These are phyloP conservation scores for Stemphylium vesicarium DNA, from an alignment of 2,329 filamentous ascomycete species.

Conservation along the genomic window DNA sequence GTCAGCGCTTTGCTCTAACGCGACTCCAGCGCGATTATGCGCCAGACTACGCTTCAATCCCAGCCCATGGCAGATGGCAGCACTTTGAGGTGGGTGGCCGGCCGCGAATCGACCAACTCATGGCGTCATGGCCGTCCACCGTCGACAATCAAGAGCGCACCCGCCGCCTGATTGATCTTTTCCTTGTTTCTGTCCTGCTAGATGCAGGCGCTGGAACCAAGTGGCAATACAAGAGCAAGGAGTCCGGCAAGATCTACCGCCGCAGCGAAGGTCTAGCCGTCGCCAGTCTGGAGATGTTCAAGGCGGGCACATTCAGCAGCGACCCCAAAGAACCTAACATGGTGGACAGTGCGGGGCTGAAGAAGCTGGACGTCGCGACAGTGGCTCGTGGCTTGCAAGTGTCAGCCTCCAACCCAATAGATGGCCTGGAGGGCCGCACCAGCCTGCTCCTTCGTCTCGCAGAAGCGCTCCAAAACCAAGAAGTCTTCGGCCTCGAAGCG, in stretches of 20 bases:
- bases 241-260: slow-evolving; percentile 81
- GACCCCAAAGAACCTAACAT: slow-evolving; percentile 81
- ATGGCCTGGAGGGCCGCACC: slow-evolving; percentile 83
- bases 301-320: slow-evolving; percentile 86
- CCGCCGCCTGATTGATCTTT: slow-evolving; percentile 77
- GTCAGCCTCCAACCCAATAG: slow-evolving; percentile 77
- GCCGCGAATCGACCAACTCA: slow-evolving; percentile 73
- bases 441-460: slow-evolving; percentile 78
- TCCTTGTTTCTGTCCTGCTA: slow-evolving; percentile 79
- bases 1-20: slow-evolving; percentile 5
- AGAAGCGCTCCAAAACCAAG: slow-evolving; percentile 76
- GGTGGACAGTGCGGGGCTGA: slow-evolving; percentile 84
- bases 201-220: slow-evolving; percentile 87
- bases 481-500: slow-evolving; percentile 83
- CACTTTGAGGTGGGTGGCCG: slow-evolving; percentile 82
- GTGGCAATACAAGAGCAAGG: slow-evolving; percentile 92
- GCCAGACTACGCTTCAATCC: slow-evolving; percentile 74
- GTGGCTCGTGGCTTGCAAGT: slow-evolving; percentile 87
- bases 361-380: slow-evolving; percentile 72
- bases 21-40: slow-evolving; percentile 68
- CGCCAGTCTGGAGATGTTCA: slow-evolving; percentile 88
- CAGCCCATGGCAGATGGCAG: slow-evolving; percentile 81
- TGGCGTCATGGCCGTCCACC: slow-evolving; percentile 70
- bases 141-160: slow-evolving; percentile 77
- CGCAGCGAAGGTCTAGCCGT: slow-evolving; percentile 89